Conservation (phyloP, 495 filamentous ascomycete species). For the Lentithecium fluviatile region DNA sequence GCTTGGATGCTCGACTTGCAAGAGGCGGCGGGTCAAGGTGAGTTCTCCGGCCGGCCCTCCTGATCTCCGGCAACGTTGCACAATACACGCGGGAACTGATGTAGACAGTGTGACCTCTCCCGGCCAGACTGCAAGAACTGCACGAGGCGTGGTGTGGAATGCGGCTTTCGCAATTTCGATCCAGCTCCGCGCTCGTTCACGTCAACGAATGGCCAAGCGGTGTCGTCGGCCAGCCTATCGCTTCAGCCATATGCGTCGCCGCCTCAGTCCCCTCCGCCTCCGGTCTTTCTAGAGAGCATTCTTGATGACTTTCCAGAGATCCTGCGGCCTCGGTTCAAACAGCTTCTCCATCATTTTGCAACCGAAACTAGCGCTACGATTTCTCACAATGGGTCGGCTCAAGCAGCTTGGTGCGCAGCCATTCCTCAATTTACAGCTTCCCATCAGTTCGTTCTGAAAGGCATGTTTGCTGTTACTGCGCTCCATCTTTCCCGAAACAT, state of each 20-base stretch:
- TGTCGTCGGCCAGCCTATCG: not conserved
- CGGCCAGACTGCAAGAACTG: constrained; percentile 24
- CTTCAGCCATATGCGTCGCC: not conserved
- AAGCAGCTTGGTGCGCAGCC: constrained; percentile 9
- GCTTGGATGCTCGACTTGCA: constrained; percentile 33
- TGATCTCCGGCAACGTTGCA: constrained; percentile 1
- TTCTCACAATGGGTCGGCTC: constrained; percentile 3
- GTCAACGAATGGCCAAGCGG: not conserved
- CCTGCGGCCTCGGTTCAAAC: constrained; percentile 1
- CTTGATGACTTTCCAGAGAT: not conserved
- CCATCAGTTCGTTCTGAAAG: constrained; percentile 22
- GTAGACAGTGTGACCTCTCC: constrained; percentile 21
- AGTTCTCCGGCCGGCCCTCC: not conserved
- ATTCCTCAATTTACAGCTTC: constrained; percentile 15
- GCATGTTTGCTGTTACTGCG: constrained; percentile 20
- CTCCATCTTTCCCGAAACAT: constrained; percentile 25
- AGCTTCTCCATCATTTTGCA: constrained; percentile 15
- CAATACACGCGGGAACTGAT: not conserved
- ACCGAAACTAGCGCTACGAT: constrained; percentile 13
- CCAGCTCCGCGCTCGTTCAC: not conserved
- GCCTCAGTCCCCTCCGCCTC: not conserved
- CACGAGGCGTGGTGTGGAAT: constrained; percentile 13
- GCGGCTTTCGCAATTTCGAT: constrained; percentile 16
- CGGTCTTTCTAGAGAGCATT: constrained; percentile 1
- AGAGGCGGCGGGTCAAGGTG: constrained; percentile 36